Conservation (phyloP, 2,329 filamentous ascomycete genomes). For the Neonectria punicea region DNA sequence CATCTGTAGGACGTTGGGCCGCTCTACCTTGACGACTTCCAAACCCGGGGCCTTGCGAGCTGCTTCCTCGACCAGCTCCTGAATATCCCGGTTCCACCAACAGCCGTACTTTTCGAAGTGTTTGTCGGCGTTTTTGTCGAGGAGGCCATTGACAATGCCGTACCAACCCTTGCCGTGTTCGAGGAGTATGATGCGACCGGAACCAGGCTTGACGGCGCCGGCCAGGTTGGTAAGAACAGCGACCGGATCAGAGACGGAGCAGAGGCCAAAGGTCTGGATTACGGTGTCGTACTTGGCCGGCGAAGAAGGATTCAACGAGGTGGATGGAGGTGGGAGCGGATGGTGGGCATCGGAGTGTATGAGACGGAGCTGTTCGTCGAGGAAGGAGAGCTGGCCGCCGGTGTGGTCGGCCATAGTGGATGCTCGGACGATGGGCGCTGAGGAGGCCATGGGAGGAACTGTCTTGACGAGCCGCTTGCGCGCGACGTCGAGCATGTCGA, state of each 20-base stretch:
- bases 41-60: conserved; percentile 60
- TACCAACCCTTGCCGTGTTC: conserved; percentile 71
- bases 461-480: conserved; percentile 60
- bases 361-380: conserved; percentile 57
- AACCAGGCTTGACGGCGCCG: conserved; percentile 60
- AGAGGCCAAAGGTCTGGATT: conserved; percentile 72
- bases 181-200: conserved; percentile 69
- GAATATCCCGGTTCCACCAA: conserved; percentile 76
- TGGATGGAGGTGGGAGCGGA: conserved; percentile 52
- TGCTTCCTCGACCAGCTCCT: conserved; percentile 63
- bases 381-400: conserved; percentile 52
- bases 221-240: conserved; percentile 65
- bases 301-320: conserved; percentile 45
- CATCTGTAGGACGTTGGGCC: conserved; percentile 62
- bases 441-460: conserved; percentile 52
- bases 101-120: conserved; percentile 72
- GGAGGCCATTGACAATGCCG: conserved; percentile 63
- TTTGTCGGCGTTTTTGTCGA: conserved; percentile 64
- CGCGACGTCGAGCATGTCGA: conserved; percentile 69
- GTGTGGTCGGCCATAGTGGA: conserved; percentile 48
- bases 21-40: conserved; percentile 64
- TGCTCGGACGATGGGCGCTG: conserved; percentile 46
- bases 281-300: conserved; percentile 68
- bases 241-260: conserved; percentile 68
- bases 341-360: conserved; percentile 60